Base-by-base conservation (phyloP, 2,329 filamentous ascomycete species). In the Cordyceps militaris region DNA sequence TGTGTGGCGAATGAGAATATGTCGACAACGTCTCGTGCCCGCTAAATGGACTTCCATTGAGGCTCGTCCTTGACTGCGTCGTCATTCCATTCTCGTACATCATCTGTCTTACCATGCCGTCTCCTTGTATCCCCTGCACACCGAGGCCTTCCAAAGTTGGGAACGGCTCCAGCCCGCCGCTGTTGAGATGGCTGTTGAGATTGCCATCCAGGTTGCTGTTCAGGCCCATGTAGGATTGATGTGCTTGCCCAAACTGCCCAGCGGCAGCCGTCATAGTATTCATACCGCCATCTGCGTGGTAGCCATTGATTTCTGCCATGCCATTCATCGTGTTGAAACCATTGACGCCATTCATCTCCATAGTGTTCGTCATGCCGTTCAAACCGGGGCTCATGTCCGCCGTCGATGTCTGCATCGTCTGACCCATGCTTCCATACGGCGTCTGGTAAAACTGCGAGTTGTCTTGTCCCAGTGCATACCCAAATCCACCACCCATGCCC, bases 11-110 rank as follows among this genome's bases (percentile, higher is more conserved):
- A 50, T 67, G 66, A 21, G 67, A 64, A 59, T 70, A 74, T 9
- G 68, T 68, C 32, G 71, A 72, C 28, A 65, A 59, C 4, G 70
- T 70, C 42, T 69, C 71, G 44, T 72, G 70, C 6, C 69, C 71
- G 48, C 69, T 69, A 44, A 70, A 74, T 4, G 71, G 70, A 59
- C 70, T 72, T n/a, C 65, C 67, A 54, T 69, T 66, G 13, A 65
- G 66, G 47, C 67, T 71, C 16, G 56, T 16, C 42, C 42, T 26
- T 30, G 66, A 66, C n/a, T 67, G 64, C 36, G 66, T 65, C 56
- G 71, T 64, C 52, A 70, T 67, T 34, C 64, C 61, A 10, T 69
- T 51, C 21, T 60, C 69, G 54, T 70, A 71, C 14, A 60, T 62
- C 62, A 72, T 60, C 36, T 67, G 69, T 13, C 64, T 58, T 13